phyloP scores from a whole-genome alignment of 2,329 filamentous ascomycete species.

The Talaromyces sp. region DNA sequence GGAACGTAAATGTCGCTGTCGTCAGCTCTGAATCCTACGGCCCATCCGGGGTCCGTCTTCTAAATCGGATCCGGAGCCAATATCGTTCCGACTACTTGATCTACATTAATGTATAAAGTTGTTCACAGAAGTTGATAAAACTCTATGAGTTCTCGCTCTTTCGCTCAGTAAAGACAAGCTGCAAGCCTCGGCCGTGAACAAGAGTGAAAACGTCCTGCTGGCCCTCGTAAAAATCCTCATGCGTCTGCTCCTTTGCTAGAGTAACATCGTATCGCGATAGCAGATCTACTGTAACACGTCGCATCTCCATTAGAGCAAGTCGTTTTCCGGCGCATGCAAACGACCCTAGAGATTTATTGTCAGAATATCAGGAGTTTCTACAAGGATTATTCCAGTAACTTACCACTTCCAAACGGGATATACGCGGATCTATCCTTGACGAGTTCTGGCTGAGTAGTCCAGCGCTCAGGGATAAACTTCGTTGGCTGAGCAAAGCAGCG shows the following conservation, averaged over 20 bases:
- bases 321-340: slow-evolving; percentile 8
- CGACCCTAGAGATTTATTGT: not conserved
- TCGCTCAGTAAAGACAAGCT: slow-evolving; percentile 8
- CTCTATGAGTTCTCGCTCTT: not conserved
- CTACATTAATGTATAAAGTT: not conserved
- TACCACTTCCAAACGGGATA: slow-evolving; percentile 9
- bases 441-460: slow-evolving; percentile 5
- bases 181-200: slow-evolving; percentile 5
- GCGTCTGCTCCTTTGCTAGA: slow-evolving; percentile 9
- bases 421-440: slow-evolving; percentile 4
- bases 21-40: not conserved
- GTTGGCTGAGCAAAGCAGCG: slow-evolving; percentile 6
- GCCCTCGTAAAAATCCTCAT: slow-evolving; percentile 8
- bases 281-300: slow-evolving; percentile 4
- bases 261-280: slow-evolving; percentile 7
- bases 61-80: not conserved
- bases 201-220: slow-evolving; percentile 9
- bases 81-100: not conserved
- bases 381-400: not conserved
- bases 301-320: slow-evolving; percentile 8
- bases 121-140: not conserved
- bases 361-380: not conserved
- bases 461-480: slow-evolving; percentile 9
- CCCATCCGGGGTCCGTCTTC: not conserved
- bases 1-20: not conserved